phyloP scores from a whole-genome alignment of 768 basidiomycete genomes.

The Tulasnella sp. region DNA sequence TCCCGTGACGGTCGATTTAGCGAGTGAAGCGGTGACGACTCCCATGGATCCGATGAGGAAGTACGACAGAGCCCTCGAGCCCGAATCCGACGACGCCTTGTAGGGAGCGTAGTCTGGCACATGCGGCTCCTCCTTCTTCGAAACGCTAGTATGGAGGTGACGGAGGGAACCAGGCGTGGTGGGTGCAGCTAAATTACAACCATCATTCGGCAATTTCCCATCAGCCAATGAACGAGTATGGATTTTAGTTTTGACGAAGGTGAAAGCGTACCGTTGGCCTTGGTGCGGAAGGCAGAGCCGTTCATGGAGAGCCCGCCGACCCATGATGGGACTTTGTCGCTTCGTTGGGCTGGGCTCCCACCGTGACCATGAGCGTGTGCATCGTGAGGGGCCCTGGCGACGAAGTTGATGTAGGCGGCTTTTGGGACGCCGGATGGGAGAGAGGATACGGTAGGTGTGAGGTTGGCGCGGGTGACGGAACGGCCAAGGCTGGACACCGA shows the following conservation, averaged over 20 bases:
- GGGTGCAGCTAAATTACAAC: background rate
- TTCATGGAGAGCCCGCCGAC: conserved; percentile 37
- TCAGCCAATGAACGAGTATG: background rate
- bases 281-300: background rate
- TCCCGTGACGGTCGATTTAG: conserved; percentile 87
- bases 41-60: conserved; percentile 89
- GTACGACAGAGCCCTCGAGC: conserved; percentile 71
- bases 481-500: conserved; percentile 10
- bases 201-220: background rate
- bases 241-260: background rate
- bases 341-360: conserved; percentile 43
- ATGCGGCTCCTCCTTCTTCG: conserved; percentile 34
- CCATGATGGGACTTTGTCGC: conserved; percentile 55
- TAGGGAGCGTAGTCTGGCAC: conserved; percentile 87
- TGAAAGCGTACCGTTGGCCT: background rate
- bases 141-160: conserved; percentile 18
- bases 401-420: conserved; percentile 65
- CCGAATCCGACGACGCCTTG: conserved; percentile 51
- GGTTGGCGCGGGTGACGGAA: conserved; percentile 36
- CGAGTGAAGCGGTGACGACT: conserved; percentile 85
- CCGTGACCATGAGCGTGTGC: conserved; percentile 36
- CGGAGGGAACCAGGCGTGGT: conserved; percentile 15
- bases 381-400: conserved; percentile 55
- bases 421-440: conserved; percentile 71
- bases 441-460: conserved; percentile 69